Conservation (phyloP, 768 basidiomycete species). For the Sutorius australiensis region DNA sequence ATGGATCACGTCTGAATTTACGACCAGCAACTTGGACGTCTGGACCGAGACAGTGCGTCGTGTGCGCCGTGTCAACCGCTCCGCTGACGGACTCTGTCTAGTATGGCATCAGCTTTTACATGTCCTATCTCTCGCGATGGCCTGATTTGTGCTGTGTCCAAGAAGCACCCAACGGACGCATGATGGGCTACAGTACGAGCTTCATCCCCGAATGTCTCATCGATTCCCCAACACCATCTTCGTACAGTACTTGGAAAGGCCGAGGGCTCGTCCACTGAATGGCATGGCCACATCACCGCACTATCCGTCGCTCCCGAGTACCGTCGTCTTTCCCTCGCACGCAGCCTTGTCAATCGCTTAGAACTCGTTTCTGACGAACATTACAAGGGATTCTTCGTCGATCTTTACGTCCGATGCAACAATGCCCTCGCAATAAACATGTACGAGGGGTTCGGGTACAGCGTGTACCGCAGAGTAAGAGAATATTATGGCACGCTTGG, state of each 20-base stretch:
- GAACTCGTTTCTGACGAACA: slow-evolving; percentile 80
- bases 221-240: slow-evolving; percentile 3
- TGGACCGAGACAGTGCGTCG: slow-evolving; percentile 92
- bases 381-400: slow-evolving; percentile 88
- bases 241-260: slow-evolving; percentile 87
- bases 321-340: slow-evolving; percentile 82
- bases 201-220: slow-evolving; percentile 3
- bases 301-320: slow-evolving; percentile 93
- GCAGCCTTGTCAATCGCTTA: slow-evolving; percentile 81
- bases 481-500: slow-evolving; percentile 87
- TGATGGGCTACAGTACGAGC: slow-evolving; percentile 89
- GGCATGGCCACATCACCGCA: slow-evolving; percentile 95
- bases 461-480: slow-evolving; percentile 84
- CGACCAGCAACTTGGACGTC: slow-evolving; percentile 79
- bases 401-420: slow-evolving; percentile 90
- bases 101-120: slow-evolving; percentile 88
- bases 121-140: slow-evolving; percentile 87
- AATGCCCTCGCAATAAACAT: slow-evolving; percentile 82
- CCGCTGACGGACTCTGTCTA: slow-evolving; percentile 27
- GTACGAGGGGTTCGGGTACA: slow-evolving; percentile 93
- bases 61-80: background rate
- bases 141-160: slow-evolving; percentile 86
- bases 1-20: slow-evolving; percentile 5
- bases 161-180: slow-evolving; percentile 72
- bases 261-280: slow-evolving; percentile 69